phyloP scores from a whole-genome alignment of 345 rosid genomes.

The Hypericum androsaemum region DNA sequence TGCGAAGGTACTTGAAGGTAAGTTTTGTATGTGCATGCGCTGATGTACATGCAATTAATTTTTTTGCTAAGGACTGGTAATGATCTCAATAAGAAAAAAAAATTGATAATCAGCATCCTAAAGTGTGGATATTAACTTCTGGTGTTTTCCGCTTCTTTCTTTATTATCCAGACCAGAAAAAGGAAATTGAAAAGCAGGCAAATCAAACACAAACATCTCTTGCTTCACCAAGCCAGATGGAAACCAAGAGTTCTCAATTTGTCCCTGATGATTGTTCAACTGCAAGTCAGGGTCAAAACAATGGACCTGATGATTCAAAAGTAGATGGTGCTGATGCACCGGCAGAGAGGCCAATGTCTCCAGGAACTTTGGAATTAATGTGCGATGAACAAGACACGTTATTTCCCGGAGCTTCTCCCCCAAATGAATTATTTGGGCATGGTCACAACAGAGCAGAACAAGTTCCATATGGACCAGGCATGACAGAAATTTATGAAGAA shows the following conservation, averaged over 20 bases:
- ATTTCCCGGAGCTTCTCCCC: conserved; percentile 61
- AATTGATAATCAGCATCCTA: too few relatives aligned
- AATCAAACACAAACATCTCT: conserved; percentile 38
- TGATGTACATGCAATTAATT: background rate
- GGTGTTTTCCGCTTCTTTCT: background rate
- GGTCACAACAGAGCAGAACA: conserved; percentile 43
- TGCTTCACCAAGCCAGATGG: conserved; percentile 47
- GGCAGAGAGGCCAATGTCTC: conserved; percentile 81
- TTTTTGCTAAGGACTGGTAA: too few relatives aligned
- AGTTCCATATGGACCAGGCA: conserved; percentile 42
- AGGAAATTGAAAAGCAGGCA: conserved; percentile 35
- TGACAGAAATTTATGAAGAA: conserved; percentile 58
- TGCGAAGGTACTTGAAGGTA: conserved; percentile 74
- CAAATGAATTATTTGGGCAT: conserved; percentile 39
- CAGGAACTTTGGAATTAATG: conserved; percentile 97
- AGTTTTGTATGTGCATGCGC: background rate
- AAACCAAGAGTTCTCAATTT: conserved; percentile 33
- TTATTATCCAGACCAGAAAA: conserved; percentile 38
- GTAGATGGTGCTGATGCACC: conserved; percentile 49
- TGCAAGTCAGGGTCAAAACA: conserved; percentile 44
- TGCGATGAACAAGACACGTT: conserved; percentile 92
- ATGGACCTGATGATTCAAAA: conserved; percentile 34
- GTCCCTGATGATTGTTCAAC: conserved; percentile 43
- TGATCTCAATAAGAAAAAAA: too few relatives aligned
- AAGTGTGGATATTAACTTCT: background rate